phyloP scores from a whole-genome alignment of 257 asterid genomes.

The Salvia splendens region DNA sequence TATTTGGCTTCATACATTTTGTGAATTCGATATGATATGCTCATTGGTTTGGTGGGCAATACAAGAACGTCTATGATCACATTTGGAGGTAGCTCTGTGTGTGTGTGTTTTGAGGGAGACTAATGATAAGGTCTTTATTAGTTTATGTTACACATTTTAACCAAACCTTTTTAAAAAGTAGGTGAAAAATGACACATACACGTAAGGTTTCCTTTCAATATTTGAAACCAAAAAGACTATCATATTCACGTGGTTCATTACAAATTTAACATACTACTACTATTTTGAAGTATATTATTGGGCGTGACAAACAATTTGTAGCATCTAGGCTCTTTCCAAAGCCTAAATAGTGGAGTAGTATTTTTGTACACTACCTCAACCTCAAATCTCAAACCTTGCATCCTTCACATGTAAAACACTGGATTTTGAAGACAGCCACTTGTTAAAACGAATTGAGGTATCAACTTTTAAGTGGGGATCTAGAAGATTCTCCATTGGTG shows the following conservation, averaged over 20 bases:
- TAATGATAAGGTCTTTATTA: conserved; percentile 17
- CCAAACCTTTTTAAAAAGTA: neutral
- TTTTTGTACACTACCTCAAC: too few relatives aligned
- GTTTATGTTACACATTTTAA: conserved; percentile 1
- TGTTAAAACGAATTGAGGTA: neutral
- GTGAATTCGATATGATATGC: neutral
- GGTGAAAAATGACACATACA: conserved; percentile 15
- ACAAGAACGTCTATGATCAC: too few relatives aligned
- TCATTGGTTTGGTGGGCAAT: too few relatives aligned
- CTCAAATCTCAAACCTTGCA: neutral
- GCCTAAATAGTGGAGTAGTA: too few relatives aligned
- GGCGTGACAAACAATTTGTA: too few relatives aligned
- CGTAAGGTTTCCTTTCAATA: conserved; percentile 11
- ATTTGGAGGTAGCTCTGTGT: neutral
- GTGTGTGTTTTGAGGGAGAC: neutral
- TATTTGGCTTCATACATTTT: neutral
- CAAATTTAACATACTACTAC: neutral
- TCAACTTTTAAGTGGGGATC: conserved; percentile 23
- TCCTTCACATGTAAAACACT: too few relatives aligned
- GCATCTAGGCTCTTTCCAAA: too few relatives aligned
- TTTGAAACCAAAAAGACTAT: neutral
- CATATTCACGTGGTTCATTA: neutral
- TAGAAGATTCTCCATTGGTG: conserved; percentile 33
- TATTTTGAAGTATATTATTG: neutral
- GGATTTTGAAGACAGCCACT: neutral